These are phyloP conservation scores for Diaporthe citri DNA, from an alignment of 2,329 filamentous ascomycete genomes.

Conservation along the genomic window DNA sequence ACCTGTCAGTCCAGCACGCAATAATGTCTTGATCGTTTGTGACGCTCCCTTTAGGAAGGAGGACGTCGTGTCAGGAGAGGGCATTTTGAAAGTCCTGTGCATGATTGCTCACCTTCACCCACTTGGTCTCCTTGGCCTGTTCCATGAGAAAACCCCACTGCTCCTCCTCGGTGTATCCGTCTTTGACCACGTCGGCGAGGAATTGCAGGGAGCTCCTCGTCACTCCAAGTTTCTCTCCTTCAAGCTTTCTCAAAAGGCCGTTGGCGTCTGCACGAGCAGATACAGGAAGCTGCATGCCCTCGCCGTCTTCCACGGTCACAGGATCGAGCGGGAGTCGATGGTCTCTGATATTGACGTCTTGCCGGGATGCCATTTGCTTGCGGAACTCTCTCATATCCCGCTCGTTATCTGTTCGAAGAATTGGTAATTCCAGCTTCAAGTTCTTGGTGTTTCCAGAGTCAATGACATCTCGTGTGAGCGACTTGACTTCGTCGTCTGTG, in stretches of 20 bases:
- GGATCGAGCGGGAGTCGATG: constrained; percentile 46
- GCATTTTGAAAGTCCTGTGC: rapidly evolving
- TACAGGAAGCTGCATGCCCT: constrained; percentile 46
- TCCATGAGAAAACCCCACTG: constrained; percentile 37
- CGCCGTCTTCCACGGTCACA: constrained; percentile 42
- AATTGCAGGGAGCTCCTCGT: constrained; percentile 41
- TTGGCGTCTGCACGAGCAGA: constrained; percentile 19
- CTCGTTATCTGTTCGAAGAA: constrained; percentile 45
- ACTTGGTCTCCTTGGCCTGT: constrained; percentile 23
- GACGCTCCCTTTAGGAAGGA: not conserved
- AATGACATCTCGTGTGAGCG: constrained; percentile 15
- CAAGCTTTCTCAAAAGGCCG: constrained; percentile 37
- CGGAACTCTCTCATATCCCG: constrained; percentile 42
- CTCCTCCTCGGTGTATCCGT: constrained; percentile 41
- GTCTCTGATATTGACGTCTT: constrained; percentile 36
- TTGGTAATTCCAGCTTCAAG: constrained; percentile 44
- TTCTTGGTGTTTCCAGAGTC: not conserved
- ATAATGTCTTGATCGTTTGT: rapidly evolving
- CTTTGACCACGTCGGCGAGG: constrained; percentile 41
- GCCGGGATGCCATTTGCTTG: constrained; percentile 37
- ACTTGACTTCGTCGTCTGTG: constrained; percentile 26
- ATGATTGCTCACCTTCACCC: constrained; percentile 43
- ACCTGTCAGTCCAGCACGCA: not conserved
- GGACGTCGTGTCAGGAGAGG: too few species aligned
- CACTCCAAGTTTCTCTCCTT: constrained; percentile 43